These are phyloP conservation scores for Boletellus emodensis DNA, from an alignment of 768 basidiomycete species.

Conservation along the genomic window DNA sequence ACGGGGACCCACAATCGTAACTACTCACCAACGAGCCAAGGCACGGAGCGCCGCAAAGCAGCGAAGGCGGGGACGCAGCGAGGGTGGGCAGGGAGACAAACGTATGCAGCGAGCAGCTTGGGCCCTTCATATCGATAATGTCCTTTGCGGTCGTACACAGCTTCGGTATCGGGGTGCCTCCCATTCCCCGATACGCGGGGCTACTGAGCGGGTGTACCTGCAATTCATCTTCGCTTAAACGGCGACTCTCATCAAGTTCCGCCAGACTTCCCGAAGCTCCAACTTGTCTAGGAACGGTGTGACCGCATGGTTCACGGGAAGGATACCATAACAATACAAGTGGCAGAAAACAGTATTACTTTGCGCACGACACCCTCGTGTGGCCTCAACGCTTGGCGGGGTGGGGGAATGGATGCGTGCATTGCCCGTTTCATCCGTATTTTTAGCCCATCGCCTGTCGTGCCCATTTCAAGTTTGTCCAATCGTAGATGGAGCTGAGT, in stretches of 20 bases:
- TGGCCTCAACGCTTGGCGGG: not conserved
- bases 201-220: constrained; percentile 18
- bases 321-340: constrained; percentile 17
- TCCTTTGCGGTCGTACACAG: constrained; percentile 11
- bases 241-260: constrained; percentile 19
- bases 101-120: not conserved
- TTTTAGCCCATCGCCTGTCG: constrained; percentile 1
- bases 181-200: constrained; percentile 24
- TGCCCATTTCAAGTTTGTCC: constrained; percentile 18
- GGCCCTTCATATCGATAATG: not conserved
- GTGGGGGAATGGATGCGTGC: constrained; percentile 1
- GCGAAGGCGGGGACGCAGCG: not conserved
- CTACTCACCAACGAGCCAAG: constrained; percentile 7
- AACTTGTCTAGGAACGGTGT: constrained; percentile 12
- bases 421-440: constrained; percentile 5
- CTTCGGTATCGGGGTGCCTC: constrained; percentile 5
- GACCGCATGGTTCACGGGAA: constrained; percentile 2
- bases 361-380: constrained; percentile 15
- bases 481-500: constrained; percentile 8
- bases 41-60: constrained; percentile 9
- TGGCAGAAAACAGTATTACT: constrained; percentile 14
- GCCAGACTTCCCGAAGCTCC: constrained; percentile 17
- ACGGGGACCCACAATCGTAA: constrained; percentile 14
- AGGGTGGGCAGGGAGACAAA: not conserved
- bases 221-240: constrained; percentile 24